These are phyloP conservation scores for Lumnitzera racemosa DNA, from an alignment of 345 rosid species.

Conservation along the genomic window DNA sequence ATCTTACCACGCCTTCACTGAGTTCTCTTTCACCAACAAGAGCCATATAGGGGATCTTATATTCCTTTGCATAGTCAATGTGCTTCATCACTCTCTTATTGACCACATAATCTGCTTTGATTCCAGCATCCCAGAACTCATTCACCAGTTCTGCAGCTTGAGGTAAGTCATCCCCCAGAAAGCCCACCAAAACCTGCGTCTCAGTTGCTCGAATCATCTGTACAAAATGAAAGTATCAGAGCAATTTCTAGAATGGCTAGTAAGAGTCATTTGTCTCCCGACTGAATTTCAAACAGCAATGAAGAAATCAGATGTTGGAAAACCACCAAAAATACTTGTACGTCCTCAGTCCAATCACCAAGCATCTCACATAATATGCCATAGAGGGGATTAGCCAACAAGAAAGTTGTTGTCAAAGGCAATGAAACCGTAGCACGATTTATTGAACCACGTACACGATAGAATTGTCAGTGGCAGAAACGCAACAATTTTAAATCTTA, in stretches of 20 bases:
- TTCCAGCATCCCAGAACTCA: conserved; percentile 49
- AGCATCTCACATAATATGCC: too few species aligned
- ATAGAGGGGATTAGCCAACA: too few species aligned
- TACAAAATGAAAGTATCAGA: not conserved
- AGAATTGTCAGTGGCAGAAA: too few species aligned
- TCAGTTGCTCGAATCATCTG: conserved; percentile 64
- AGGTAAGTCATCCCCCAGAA: conserved; percentile 46
- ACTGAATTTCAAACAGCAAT: not conserved
- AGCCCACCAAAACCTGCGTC: conserved; percentile 65
- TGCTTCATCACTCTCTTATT: conserved; percentile 56
- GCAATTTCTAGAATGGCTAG: not conserved
- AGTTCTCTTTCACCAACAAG: conserved; percentile 57
- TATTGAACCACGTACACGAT: too few species aligned
- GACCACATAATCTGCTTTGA: conserved; percentile 64
- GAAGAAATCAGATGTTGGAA: not conserved
- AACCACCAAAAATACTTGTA: not conserved
- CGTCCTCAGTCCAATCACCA: too few species aligned
- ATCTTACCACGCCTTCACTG: conserved; percentile 45
- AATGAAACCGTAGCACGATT: too few species aligned
- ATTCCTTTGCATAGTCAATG: conserved; percentile 39
- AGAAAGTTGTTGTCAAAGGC: too few species aligned
- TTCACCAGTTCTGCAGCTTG: conserved; percentile 59
- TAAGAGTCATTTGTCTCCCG: not conserved
- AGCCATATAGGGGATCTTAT: conserved; percentile 57
- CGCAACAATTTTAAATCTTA: too few species aligned